Evolutionary conservation across 2,329 filamentous ascomycete genomes (phyloP).

Genomic region (Xylaria sp.): DNA sequence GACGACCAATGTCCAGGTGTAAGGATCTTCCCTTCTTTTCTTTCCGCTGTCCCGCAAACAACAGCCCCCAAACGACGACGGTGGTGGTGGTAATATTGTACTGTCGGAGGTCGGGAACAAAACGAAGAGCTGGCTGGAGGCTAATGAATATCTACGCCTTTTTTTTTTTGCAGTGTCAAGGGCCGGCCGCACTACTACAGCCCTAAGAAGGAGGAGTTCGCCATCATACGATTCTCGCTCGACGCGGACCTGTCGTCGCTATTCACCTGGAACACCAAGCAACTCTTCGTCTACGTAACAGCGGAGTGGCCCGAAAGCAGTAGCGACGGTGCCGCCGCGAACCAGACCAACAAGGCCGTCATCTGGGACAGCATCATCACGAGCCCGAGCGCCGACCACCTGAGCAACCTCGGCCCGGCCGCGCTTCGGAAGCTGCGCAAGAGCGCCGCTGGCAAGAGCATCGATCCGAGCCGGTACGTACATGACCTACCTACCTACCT

Average conservation of each 20-base stretch:
- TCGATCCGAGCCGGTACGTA: conserved; percentile 59
- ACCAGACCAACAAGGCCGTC: conserved; percentile 69
- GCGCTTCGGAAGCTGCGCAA: conserved; percentile 64
- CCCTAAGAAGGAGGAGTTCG: conserved; percentile 91
- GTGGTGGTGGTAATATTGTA: too few species aligned
- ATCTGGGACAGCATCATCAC: conserved; percentile 98
- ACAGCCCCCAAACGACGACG: too few species aligned
- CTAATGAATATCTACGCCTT: too few species aligned
- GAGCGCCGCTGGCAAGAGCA: conserved; percentile 61
- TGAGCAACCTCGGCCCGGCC: conserved; percentile 61
- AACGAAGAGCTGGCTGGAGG: too few species aligned
- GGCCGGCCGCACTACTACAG: conserved; percentile 97
- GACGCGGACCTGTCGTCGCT: conserved; percentile 88
- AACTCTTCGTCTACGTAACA: conserved; percentile 94
- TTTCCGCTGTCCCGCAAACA: conserved; percentile 2
- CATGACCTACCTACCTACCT: not conserved
- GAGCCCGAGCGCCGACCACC: conserved; percentile 65
- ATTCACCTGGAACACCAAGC: conserved; percentile 99
- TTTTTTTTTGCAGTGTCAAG: too few species aligned
- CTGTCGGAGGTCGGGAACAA: too few species aligned
- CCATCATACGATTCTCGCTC: conserved; percentile 89
- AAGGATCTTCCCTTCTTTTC: conserved; percentile 31
- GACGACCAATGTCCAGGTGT: conserved; percentile 85
- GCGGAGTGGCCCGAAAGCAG: conserved; percentile 64
- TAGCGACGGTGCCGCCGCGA: conserved; percentile 39